These are phyloP conservation scores for Talaromyces sp. DNA, from an alignment of 2,329 filamentous ascomycete genomes.

Conservation along the genomic window DNA sequence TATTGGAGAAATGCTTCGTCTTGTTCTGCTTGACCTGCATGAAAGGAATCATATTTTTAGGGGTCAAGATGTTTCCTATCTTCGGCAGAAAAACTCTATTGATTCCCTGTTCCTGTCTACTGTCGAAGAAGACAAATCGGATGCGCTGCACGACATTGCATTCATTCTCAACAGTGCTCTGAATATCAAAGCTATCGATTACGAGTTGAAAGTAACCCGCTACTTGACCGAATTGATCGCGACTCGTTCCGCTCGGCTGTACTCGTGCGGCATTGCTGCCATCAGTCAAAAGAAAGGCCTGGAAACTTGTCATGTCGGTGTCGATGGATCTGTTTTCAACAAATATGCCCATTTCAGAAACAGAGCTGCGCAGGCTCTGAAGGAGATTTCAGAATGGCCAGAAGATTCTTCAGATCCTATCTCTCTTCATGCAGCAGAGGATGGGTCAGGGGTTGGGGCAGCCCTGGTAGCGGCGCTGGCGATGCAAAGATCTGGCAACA, in stretches of 20 bases:
- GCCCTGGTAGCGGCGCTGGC: slow-evolving; percentile 20
- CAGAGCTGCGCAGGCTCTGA: slow-evolving; percentile 75
- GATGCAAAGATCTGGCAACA: slow-evolving; percentile 13
- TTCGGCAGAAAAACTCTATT: slow-evolving; percentile 77
- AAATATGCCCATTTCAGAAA: slow-evolving; percentile 97
- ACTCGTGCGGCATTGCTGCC: slow-evolving; percentile 90
- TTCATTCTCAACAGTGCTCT: slow-evolving; percentile 75
- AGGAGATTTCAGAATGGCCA: slow-evolving; percentile 72
- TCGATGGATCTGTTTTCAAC: slow-evolving; percentile 95
- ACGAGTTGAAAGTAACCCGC: slow-evolving; percentile 82
- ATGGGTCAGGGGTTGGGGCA: slow-evolving; percentile 21
- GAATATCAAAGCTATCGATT: slow-evolving; percentile 63
- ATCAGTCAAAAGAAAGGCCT: slow-evolving; percentile 93
- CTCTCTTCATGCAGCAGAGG: slow-evolving; percentile 16
- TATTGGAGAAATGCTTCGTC: slow-evolving; percentile 85
- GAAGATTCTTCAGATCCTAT: slow-evolving; percentile 14
- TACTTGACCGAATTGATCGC: slow-evolving; percentile 89
- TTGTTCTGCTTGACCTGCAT: slow-evolving; percentile 78
- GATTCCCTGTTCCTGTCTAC: slow-evolving; percentile 87
- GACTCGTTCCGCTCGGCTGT: slow-evolving; percentile 84
- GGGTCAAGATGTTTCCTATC: slow-evolving; percentile 70
- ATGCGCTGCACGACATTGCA: slow-evolving; percentile 80
- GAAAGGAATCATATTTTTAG: slow-evolving; percentile 74
- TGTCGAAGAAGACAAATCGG: slow-evolving; percentile 87
- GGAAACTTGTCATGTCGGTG: slow-evolving; percentile 80